Base-by-base conservation (phyloP, 306 rosid genomes). In the Vachellia collinsii region DNA sequence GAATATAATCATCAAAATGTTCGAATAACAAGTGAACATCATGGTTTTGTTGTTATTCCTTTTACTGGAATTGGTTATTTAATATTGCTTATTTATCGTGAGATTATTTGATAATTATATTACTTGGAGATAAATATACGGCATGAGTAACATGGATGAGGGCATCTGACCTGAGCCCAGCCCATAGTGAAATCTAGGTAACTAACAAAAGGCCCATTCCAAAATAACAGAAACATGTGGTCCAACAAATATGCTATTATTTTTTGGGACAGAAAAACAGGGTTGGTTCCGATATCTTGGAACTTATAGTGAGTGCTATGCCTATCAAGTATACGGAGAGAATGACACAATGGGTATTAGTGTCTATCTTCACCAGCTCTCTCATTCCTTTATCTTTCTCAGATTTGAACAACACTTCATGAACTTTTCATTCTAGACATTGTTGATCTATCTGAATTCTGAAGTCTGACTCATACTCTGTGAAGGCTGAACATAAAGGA, bases 401-500 rank as follows among this genome's bases (percentile, higher is more conserved):
- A 8, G 11, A 46, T 8, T 50, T 12, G 7, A 14, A 50, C 29
- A 20, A 7, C 20, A 7, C 64, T 58, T n/a, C 5, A 7, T 1
- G 14, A 3, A 58, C 36, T 20, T 58, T 6, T 20, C 34, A 10
- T 22, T 58, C 12, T 11, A 20, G 29, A 58, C 1, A 19, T 51
- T 56, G 7, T 56, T 56, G 23, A 56, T 22, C 13, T 56, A 56
- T 8, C 63, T 20, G 11, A 56, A 20, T 56, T n/a, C 10, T 54
- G 62, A 54, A 54, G 8, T 54, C n/a, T 19, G 20, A 13, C 10
- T 7, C 16, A 14, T 14, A 37, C 25, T 69, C 25, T 11, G 1
- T 9, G 29, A 3, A 81, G 80, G 84, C 41, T 25, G 9, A 74
- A 75, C 47, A 29, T 81, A 4, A 81, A 81, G 80, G 79, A 74